A percentile compares a stretch with the other conserved stretches of the same genome.
phyloP scores from a whole-genome alignment of 495 filamentous ascomycete genomes.

The Aspergillus campestris region DNA sequence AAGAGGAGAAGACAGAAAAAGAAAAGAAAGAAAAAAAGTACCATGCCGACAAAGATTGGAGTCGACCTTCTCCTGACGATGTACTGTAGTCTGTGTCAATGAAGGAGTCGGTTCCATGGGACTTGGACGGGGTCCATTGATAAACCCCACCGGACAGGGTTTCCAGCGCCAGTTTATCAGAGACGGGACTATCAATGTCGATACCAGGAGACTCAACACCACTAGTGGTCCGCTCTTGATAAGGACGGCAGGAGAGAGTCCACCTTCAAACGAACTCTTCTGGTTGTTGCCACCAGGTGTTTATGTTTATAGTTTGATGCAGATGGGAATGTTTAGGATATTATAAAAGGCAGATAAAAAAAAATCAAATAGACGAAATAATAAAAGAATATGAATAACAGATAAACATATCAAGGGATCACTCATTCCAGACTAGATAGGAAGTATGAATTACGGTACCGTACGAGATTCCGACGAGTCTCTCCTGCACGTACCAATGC shows the following conservation, averaged over 20 bases:
- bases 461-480: too few species aligned
- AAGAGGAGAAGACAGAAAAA: not conserved
- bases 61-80: conserved; percentile 1
- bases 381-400: not conserved
- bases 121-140: too few species aligned
- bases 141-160: not conserved
- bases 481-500: too few species aligned
- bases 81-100: not conserved
- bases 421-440: too few species aligned
- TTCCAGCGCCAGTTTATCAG: not conserved
- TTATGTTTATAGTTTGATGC: not conserved
- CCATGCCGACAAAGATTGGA: conserved; percentile 8
- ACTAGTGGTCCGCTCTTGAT: not conserved
- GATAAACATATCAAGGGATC: not conserved
- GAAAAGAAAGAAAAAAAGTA: conserved; percentile 4
- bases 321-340: not conserved
- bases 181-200: too few species aligned
- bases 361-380: not conserved
- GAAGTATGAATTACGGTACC: too few species aligned
- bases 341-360: not conserved
- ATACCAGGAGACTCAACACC: too few species aligned
- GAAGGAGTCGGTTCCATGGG: too few species aligned
- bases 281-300: conserved; percentile 7
- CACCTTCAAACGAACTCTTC: conserved; percentile 6
- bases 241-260: conserved; percentile 10